Percentiles rank a stretch among this genome's conserved stretches.
Conservation (phyloP, 495 filamentous ascomycete species). For the Aspergillus nidulans region DNA sequence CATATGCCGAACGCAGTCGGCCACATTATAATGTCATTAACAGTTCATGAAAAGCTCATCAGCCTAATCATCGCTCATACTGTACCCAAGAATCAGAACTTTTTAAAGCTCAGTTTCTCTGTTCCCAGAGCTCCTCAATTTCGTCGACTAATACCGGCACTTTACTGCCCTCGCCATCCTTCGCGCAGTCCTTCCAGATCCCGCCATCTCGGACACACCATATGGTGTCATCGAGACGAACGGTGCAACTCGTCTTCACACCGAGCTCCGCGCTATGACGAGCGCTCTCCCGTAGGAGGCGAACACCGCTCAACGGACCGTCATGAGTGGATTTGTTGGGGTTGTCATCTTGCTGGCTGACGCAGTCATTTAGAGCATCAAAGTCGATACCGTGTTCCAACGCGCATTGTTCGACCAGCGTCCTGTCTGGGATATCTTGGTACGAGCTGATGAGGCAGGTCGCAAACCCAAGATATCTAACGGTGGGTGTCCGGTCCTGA, state of each 20-base stretch:
- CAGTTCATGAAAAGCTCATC: background rate
- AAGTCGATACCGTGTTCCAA: conserved; percentile 87
- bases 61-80: background rate
- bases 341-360: conserved; percentile 44
- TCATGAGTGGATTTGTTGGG: conserved; percentile 36
- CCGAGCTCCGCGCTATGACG: conserved; percentile 59
- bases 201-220: conserved; percentile 83
- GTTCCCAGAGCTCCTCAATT: conserved; percentile 50
- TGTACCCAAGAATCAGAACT: background rate
- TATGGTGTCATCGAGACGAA: conserved; percentile 68
- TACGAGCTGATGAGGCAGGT: conserved; percentile 79
- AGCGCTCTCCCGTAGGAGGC: conserved; percentile 74
- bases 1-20: background rate
- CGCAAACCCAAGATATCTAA: conserved; percentile 83
- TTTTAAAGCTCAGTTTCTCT: conserved; percentile 23
- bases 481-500: conserved; percentile 56
- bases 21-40: background rate
- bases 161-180: conserved; percentile 49
- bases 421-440: conserved; percentile 64
- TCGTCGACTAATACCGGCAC: conserved; percentile 70
- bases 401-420: conserved; percentile 77
- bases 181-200: conserved; percentile 73
- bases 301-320: conserved; percentile 47
- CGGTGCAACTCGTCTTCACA: conserved; percentile 82
- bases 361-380: conserved; percentile 72